phyloP scores from a whole-genome alignment of 202 grass and related monocot genomes.

The Schoenoplectus triqueter region DNA sequence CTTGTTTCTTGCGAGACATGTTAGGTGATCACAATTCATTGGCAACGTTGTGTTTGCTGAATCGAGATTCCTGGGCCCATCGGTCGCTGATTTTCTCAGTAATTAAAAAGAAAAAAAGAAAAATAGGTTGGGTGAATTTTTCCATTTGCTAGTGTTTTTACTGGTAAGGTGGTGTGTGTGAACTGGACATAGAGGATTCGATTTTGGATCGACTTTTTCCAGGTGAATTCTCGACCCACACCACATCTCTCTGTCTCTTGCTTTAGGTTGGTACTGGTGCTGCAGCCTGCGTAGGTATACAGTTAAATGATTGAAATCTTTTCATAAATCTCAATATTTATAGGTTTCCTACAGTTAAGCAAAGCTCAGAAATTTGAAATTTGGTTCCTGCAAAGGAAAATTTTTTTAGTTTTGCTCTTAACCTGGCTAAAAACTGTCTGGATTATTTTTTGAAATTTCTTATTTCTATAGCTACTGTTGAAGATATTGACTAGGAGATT shows the following conservation, averaged over 20 bases:
- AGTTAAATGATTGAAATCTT: neutral
- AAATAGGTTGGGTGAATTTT: too few species aligned
- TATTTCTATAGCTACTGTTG: too few species aligned
- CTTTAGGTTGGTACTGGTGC: constrained; percentile 25
- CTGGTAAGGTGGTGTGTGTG: constrained; percentile 8
- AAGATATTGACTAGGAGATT: too few species aligned
- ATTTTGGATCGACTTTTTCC: constrained; percentile 37
- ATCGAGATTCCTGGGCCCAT: neutral
- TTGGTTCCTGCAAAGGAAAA: too few species aligned
- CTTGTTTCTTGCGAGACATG: neutral
- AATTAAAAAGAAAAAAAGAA: neutral
- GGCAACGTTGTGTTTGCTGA: neutral
- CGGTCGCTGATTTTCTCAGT: neutral
- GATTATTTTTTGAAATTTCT: too few species aligned
- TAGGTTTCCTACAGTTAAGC: neutral
- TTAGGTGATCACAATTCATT: neutral
- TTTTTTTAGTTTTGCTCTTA: too few species aligned
- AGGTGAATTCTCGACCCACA: constrained; percentile 45
- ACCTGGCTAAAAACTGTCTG: too few species aligned
- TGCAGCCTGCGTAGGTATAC: constrained; percentile 4
- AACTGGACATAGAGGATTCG: neutral
- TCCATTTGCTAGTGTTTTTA: neutral
- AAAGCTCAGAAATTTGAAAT: too few species aligned
- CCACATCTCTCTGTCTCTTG: constrained; percentile 42
- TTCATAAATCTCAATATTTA: neutral